Base-by-base conservation (phyloP, 2,329 filamentous ascomycete species). In the Claviceps maximensis region DNA sequence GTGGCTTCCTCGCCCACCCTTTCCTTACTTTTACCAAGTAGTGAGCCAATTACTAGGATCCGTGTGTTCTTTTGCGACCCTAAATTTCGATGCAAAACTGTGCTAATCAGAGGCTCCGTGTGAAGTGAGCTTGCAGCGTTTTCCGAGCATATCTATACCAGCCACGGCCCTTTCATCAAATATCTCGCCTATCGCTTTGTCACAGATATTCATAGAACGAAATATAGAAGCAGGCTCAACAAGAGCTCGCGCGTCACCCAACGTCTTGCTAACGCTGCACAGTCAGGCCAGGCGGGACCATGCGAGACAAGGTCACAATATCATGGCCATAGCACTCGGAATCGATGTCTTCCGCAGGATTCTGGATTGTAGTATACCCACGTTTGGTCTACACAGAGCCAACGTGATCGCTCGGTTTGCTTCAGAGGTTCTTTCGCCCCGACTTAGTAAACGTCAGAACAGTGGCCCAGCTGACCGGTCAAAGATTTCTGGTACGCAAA, bases 271-370 rank as follows among this genome's bases (percentile, higher is more conserved):
- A 4, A 31, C 49, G 17, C 25, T 49, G n/a, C 42, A 33, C 19
- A 45, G 27, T 44, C 49, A 42, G 4, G 29, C 38, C 7, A 45
- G 29, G 25, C 29, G 41, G 15, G 80, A 88, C 42, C 70, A 76
- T 13, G 79, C 84, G 53, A 81, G 79, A 51, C 86, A 21, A 9
- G 31, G 95, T 62, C 80, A 86, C 61, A 78, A 79, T 42, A 81
- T 89, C 29, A 70, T 98, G 53, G 89, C 90, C 9, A 72, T 84
- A 17, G 93, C 93, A 2, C 74, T 97, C 50, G 79, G 87, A n/a
- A 76, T 97, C 55, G 83, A 95, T 63, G 82, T 80, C 47, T 74
- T 79, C 31, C 74, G 77, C 27, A 80, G 80, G 56, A 72, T 95
- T 15, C 73, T 95, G 31, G 75, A 77, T 42, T 82, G 80, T 58